phyloP scores from a whole-genome alignment of 441 rosid species.

The Populus hybrid region DNA sequence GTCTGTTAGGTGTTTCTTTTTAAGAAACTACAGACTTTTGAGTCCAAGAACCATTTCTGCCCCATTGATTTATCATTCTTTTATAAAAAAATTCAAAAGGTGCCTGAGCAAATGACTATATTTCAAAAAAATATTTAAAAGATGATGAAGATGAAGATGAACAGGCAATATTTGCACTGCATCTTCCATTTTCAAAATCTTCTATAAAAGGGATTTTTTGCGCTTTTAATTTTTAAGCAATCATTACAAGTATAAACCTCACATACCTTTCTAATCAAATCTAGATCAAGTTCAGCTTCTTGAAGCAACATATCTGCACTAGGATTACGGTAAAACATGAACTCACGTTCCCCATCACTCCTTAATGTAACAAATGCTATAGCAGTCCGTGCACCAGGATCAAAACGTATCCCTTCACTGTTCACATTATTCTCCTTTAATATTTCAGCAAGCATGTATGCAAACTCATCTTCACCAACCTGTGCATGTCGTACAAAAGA shows the following conservation, averaged over 20 bases:
- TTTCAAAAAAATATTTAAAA: background rate
- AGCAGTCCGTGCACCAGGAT: conserved; percentile 90
- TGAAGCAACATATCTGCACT: conserved; percentile 93
- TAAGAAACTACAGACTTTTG: background rate
- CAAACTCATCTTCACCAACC: conserved; percentile 99
- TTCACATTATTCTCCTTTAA: conserved; percentile 83
- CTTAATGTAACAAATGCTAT: conserved; percentile 87
- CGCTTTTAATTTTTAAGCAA: background rate
- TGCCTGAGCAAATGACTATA: background rate
- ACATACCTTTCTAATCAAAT: conserved; percentile 73
- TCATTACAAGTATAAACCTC: background rate
- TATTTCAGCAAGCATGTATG: conserved; percentile 85
- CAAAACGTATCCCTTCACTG: conserved; percentile 76
- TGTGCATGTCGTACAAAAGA: conserved; percentile 27
- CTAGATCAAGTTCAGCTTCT: conserved; percentile 74
- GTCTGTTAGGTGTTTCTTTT: background rate
- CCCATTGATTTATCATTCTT: background rate
- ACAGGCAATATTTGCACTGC: background rate
- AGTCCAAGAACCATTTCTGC: background rate
- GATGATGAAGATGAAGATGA: background rate
- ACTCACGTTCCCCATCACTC: conserved; percentile 87
- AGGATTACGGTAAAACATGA: conserved; percentile 96
- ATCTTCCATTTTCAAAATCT: background rate
- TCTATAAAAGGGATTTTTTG: background rate
- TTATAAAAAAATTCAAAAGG: background rate